phyloP scores from a whole-genome alignment of 148 eudicot species.

The Nyssa sinensis region DNA sequence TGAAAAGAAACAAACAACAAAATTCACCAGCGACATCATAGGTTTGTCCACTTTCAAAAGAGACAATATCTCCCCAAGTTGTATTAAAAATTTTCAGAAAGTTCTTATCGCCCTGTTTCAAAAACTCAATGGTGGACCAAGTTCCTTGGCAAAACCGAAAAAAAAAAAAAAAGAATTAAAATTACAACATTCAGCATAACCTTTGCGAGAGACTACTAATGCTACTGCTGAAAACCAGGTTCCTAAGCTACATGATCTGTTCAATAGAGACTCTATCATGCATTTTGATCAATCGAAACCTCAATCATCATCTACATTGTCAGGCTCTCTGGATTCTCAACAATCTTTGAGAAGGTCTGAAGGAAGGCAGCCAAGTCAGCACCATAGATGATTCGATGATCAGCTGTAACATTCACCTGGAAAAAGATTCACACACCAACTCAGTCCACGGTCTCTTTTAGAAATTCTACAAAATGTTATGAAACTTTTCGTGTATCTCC shows the following conservation, averaged over 20 bases:
- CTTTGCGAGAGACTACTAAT: too few relatives aligned
- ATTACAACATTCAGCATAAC: background rate
- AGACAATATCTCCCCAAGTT: background rate
- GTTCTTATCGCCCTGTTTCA: background rate
- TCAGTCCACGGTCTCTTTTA: background rate
- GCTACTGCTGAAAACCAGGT: background rate
- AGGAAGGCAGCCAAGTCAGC: slow-evolving; percentile 97
- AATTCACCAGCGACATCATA: background rate
- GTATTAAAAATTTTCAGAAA: background rate
- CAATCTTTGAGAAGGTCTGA: slow-evolving; percentile 82
- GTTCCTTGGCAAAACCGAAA: background rate
- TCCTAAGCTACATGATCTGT: background rate
- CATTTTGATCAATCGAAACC: background rate
- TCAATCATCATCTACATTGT: slow-evolving; percentile 56
- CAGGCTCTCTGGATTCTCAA: slow-evolving; percentile 77
- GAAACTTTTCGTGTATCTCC: background rate
- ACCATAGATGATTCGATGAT: slow-evolving; percentile 79
- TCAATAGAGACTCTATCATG: background rate
- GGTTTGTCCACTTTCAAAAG: background rate
- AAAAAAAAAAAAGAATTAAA: background rate
- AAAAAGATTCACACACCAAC: slow-evolving; percentile 3
- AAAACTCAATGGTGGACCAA: background rate
- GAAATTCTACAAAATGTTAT: background rate
- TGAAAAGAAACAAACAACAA: background rate
- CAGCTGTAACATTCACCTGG: slow-evolving; percentile 94